Base-by-base conservation (phyloP, 202 grass and related monocot genomes). In the Panicum virgatum region DNA sequence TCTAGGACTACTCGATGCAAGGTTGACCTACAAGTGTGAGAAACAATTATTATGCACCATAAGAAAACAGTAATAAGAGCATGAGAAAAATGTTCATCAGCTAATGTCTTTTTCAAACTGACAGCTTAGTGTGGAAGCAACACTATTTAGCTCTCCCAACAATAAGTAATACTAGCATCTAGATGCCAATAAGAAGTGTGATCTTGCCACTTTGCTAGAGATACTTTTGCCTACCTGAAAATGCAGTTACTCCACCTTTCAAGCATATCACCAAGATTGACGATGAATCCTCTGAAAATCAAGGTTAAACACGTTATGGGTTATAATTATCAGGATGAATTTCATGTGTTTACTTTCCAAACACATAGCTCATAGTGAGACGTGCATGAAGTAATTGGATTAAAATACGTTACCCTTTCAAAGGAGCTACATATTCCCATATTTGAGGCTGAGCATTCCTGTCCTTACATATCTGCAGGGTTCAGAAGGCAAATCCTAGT, bases 201-300 rank as follows among this genome's bases (percentile, higher is more conserved):
- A 56, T 72, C 57, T 34, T 40, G 29, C 15, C 67, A 51, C 6
- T 38, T 4, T 22, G 32, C 10, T 32, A 76, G 6, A 80, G 9
- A 65, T 36, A 80, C 22, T 29, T 53, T 65, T 47, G 19, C 61
- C 23, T 84, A 96, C 96, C 93, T 99, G 89, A 99, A 99, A 83
- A 99, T 89, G 54, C 69, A 47, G 57, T 99, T 98, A 88, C 96
- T 98, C 96, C 96, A 96, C 57, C 92, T 75, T 89, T 98, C 96
- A 1, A 98, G 92, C 96, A 99, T 92, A 62, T 99, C 96, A 27
- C 96, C 92, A 85, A 99, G 91, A 89, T 98, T 98, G 70, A 98
- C 92, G 27, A 98, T 89, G 81, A 98, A 98, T 32, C 69, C 92
- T n/a, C 90, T 96, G 77, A 22, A 85, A 71, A 19, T 60, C 70